These are phyloP conservation scores for Phytophthora tubulina DNA, from an alignment of 352 stramenopile species.

Conservation along the genomic window DNA sequence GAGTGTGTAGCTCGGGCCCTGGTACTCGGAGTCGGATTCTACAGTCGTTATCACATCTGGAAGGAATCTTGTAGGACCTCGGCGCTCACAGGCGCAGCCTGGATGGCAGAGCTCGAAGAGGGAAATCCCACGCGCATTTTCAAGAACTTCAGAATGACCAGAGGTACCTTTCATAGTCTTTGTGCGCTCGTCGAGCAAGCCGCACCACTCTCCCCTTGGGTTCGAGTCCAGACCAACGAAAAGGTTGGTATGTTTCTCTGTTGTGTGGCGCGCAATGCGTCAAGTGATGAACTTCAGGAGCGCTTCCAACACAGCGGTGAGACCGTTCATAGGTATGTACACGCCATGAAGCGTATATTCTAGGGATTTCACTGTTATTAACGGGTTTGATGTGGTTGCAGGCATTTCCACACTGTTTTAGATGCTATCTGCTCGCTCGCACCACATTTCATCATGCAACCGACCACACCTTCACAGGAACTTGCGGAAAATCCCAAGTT, in stretches of 20 bases:
- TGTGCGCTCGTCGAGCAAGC: background rate
- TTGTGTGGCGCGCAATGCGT: constrained; percentile 4
- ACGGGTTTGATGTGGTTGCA: background rate
- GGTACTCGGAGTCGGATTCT: background rate
- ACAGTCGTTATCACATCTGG: background rate
- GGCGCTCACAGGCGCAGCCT: constrained; percentile 3
- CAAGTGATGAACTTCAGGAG: constrained; percentile 26
- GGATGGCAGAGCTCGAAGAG: constrained; percentile 9
- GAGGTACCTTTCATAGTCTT: background rate
- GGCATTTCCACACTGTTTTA: constrained; percentile 15
- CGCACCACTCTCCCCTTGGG: background rate
- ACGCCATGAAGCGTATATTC: background rate
- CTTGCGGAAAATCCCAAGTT: constrained; percentile 16
- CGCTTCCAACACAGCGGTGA: constrained; percentile 30
- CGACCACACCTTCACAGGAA: background rate
- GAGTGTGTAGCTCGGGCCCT: background rate
- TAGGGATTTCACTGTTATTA: background rate
- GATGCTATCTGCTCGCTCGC: constrained; percentile 3
- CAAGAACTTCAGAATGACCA: constrained; percentile 19
- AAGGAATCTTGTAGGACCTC: constrained; percentile 5
- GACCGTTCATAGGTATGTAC: constrained; percentile 16
- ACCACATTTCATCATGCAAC: constrained; percentile 2
- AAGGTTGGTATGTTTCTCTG: constrained; percentile 26
- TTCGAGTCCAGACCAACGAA: background rate
- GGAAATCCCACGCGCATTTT: constrained; percentile 13